A percentile compares a stretch with the other conserved stretches of the same genome.
These are phyloP conservation scores for Fennellomyces sp. DNA, from an alignment of 371 early-diverging fungal species.

Conservation along the genomic window DNA sequence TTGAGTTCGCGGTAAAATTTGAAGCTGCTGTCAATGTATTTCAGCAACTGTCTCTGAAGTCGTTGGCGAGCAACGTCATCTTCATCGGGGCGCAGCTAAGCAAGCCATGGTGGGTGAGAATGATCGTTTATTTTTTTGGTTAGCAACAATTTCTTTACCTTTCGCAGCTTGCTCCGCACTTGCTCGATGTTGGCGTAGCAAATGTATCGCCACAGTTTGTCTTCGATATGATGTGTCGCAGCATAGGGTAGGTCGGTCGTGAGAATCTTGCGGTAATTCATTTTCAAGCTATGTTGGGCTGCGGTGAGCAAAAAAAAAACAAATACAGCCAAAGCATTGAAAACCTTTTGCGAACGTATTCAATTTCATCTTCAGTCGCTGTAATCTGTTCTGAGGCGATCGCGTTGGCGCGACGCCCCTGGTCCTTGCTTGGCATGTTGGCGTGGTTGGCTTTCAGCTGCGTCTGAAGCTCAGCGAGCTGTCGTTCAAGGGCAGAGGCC, in stretches of 20 bases:
- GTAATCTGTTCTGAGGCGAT: conserved; percentile 41
- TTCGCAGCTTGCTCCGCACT: conserved; percentile 38
- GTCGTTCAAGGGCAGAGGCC: conserved; percentile 52
- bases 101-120: neutral
- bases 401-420: conserved; percentile 33
- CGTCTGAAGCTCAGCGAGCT: conserved; percentile 41
- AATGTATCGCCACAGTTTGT: conserved; percentile 50
- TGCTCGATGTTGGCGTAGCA: conserved; percentile 50
- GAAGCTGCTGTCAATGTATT: conserved; percentile 37
- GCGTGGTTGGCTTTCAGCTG: conserved; percentile 44
- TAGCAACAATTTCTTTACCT: conserved; percentile 16
- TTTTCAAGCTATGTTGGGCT: conserved; percentile 40
- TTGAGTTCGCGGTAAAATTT: conserved; percentile 50
- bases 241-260: conserved; percentile 34
- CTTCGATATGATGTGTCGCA: conserved; percentile 41
- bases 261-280: conserved; percentile 36
- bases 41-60: conserved; percentile 25
- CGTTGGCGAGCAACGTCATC: conserved; percentile 14
- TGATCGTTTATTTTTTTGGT: neutral
- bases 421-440: conserved; percentile 37
- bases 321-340: too few relatives aligned
- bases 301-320: too few relatives aligned
- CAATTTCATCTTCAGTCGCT: conserved; percentile 51
- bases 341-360: conserved; percentile 48
- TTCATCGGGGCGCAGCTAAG: neutral